A percentile compares a stretch with the other conserved stretches of the same genome.
Evolutionary conservation across 306 rosid species (phyloP).

Genomic region (Mimosa bimucronata): DNA sequence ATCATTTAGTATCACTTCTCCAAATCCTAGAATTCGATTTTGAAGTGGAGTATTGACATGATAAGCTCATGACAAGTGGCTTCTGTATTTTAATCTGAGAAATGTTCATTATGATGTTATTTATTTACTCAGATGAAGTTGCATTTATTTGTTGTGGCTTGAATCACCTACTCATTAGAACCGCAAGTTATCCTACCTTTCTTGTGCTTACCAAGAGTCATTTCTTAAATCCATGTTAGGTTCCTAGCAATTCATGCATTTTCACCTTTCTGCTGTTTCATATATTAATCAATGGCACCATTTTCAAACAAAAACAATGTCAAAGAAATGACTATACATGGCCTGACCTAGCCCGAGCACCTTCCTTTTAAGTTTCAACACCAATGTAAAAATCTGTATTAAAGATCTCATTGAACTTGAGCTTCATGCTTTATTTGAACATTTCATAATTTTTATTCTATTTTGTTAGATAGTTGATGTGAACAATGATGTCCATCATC

Average conservation of each 20-base stretch:
- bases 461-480: background rate
- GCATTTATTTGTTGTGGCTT: background rate
- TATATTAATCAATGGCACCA: background rate
- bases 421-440: conserved; percentile 14
- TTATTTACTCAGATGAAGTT: background rate
- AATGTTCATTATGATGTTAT: background rate
- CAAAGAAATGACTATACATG: background rate
- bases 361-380: background rate
- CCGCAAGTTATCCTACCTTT: background rate
- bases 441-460: too few relatives aligned
- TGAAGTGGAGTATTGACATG: background rate
- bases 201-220: background rate
- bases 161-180: background rate
- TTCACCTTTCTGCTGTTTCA: conserved; percentile 3
- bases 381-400: background rate
- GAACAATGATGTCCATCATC: conserved; percentile 7
- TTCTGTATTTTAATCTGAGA: background rate
- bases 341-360: conserved; percentile 15
- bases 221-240: background rate
- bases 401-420: conserved; percentile 18
- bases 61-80: background rate
- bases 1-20: background rate
- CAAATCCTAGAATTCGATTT: background rate
- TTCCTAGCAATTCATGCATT: conserved; percentile 18
- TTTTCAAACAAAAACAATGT: background rate